Base-by-base conservation (phyloP, 2,329 filamentous ascomycete genomes). In the Karstenula rhodostoma region DNA sequence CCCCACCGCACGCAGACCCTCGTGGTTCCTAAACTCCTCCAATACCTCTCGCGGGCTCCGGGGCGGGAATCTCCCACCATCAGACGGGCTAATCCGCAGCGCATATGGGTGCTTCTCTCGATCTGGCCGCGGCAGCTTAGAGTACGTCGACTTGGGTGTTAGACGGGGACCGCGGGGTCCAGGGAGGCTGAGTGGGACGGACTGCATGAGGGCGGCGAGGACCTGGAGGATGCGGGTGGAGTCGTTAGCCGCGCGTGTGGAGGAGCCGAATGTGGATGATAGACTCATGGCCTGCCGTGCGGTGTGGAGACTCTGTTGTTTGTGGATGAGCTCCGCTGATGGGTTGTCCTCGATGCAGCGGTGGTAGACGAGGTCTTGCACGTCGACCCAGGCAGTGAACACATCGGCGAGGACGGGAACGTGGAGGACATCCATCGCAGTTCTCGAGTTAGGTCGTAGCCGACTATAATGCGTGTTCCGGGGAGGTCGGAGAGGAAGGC, bases 1-100 rank as follows among this genome's bases (percentile, higher is more conserved):
- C 25, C 52, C 52, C 40, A 55, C 52, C n/a, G 23, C 52, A 44
- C 42, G 17, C 25, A 55, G 40, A 22, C 37, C 40, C 22, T 33
- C 10, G 17, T 55, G 42, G 13, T 37, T 3, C 25, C 22, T 27
- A 15, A 44, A 46, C 25, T 25, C 40, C 10, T 29, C 52, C 23
- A 27, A 17, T 35, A 55, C 37, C 13, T 44, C 17, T 9, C 17
- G 27, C 9, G 40, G 42, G 25, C 25, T 55, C 32, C 17, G 27
- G n/a, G 25, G 40, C 4, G 52, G 40, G 19, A 55, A 35, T 25
- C 19, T 55, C 12, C 40, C 15, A 23, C 27, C 40, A 55, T 46
- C 40, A 40, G 42, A 7, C 4, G 40, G 25, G 15, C n/a, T 55
- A 19, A 55, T 46, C 23, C 37, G 40, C 6, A 46, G 15, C 13